Percentiles rank a stretch among this genome's conserved stretches.
Conservation (phyloP, 306 rosid genomes). For the Trifolium fragiferum region DNA sequence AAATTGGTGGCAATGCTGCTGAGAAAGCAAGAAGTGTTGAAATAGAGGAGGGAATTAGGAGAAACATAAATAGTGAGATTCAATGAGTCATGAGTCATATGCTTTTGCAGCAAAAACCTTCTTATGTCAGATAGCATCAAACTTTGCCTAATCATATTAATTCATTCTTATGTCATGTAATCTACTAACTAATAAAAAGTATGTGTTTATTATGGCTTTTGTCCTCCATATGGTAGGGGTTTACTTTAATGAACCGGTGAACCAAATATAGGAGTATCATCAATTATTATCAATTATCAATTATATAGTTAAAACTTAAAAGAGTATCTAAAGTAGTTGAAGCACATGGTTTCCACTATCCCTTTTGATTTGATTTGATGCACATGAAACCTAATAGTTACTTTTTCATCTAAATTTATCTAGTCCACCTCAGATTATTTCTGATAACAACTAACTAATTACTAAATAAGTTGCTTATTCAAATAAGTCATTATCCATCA, state of each 20-base stretch:
- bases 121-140: background rate
- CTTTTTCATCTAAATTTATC: background rate
- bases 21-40: background rate
- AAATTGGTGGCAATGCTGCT: conserved; percentile 16
- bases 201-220: background rate
- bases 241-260: background rate
- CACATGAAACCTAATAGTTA: conserved; percentile 12
- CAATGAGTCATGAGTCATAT: too few relatives aligned
- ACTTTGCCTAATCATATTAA: background rate
- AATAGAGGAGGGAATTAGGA: background rate
- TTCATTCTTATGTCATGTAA: background rate
- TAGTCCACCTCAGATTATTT: background rate
- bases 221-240: background rate
- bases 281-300: too few relatives aligned
- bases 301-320: too few relatives aligned
- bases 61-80: too few relatives aligned
- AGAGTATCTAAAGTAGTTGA: conserved; percentile 4
- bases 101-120: too few relatives aligned
- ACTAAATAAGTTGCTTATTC: too few relatives aligned
- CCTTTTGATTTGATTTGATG: conserved; percentile 9
- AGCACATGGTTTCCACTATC: conserved; percentile 9
- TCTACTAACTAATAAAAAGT: background rate
- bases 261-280: background rate
- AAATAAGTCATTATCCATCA: too few relatives aligned
- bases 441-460: background rate